Conservation (phyloP, 2,329 filamentous ascomycete genomes). For the Onygenales sp. region DNA sequence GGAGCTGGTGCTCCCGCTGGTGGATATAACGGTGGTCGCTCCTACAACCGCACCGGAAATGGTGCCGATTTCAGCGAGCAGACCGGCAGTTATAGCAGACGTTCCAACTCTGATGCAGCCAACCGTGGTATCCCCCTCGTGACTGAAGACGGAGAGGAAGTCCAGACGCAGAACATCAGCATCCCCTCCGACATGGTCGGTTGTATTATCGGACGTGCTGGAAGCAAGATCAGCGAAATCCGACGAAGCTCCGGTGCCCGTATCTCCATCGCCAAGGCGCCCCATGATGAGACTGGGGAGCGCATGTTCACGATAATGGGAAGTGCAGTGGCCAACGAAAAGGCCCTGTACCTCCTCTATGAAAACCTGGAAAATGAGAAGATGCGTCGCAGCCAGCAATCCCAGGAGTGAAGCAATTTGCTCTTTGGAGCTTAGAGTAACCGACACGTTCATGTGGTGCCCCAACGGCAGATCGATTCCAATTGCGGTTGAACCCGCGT, state of each 20-base stretch:
- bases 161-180: slow-evolving; percentile 98
- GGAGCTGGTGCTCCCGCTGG: slow-evolving; percentile 38
- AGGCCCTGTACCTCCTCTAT: slow-evolving; percentile 89
- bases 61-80: slow-evolving; percentile 94
- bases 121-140: slow-evolving; percentile 75
- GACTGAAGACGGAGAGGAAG: slow-evolving; percentile 93
- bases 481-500: neutral
- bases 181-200: slow-evolving; percentile 99
- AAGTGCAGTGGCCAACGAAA: slow-evolving; percentile 86
- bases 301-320: slow-evolving; percentile 99
- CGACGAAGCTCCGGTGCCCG: slow-evolving; percentile 91
- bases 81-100: slow-evolving; percentile 61
- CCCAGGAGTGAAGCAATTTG: slow-evolving; percentile 40
- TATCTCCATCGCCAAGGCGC: slow-evolving; percentile 95
- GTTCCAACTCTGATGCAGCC: slow-evolving; percentile 73
- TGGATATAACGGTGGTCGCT: slow-evolving; percentile 47
- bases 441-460: neutral
- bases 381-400: slow-evolving; percentile 84
- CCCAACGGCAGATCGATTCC: neutral
- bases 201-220: slow-evolving; percentile 92
- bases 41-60: slow-evolving; percentile 89
- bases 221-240: slow-evolving; percentile 98
- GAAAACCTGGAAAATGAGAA: slow-evolving; percentile 99
- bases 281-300: slow-evolving; percentile 94
- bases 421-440: neutral